Evolutionary conservation across 2,329 filamentous ascomycete genomes (phyloP).

Genomic region (Periconia sp.): DNA sequence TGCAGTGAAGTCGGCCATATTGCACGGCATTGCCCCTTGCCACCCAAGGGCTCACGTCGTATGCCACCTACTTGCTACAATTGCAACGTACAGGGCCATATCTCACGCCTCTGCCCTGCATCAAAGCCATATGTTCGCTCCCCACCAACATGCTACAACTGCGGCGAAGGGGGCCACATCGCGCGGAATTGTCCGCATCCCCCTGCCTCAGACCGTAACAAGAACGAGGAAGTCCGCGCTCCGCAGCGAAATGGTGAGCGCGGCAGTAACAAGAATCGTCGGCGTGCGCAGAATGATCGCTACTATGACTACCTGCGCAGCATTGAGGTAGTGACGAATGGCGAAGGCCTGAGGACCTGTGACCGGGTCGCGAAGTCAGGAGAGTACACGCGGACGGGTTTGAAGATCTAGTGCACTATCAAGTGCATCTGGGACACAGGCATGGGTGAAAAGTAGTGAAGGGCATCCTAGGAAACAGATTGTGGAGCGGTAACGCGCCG

Average conservation of each 20-base stretch:
- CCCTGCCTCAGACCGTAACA: neutral
- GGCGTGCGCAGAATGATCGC: conserved; percentile 6
- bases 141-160: conserved; percentile 14
- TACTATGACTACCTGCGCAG: neutral
- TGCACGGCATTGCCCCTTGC: conserved; percentile 7
- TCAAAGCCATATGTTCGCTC: neutral
- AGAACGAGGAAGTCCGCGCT: too few species aligned
- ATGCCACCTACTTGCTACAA: conserved; percentile 16
- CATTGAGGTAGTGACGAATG: conserved; percentile 15
- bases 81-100: conserved; percentile 14
- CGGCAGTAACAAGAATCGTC: conserved; percentile 9
- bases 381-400: conserved; percentile 19
- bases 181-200: conserved; percentile 13
- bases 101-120: conserved; percentile 11
- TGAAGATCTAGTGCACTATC: conserved; percentile 21
- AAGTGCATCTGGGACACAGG: too few species aligned
- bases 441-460: too few species aligned
- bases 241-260: neutral
- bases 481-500: too few species aligned
- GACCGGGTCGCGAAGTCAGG: conserved; percentile 18
- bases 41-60: neutral
- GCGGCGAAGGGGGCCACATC: conserved; percentile 14
- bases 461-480: too few species aligned
- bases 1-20: conserved; percentile 10
- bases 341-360: conserved; percentile 21